Evolutionary conservation across 805 yeast genomes (phyloP), one percentile per base, ranked within the genome.

Genomic region (Hanseniaspora meyeri): DNA sequence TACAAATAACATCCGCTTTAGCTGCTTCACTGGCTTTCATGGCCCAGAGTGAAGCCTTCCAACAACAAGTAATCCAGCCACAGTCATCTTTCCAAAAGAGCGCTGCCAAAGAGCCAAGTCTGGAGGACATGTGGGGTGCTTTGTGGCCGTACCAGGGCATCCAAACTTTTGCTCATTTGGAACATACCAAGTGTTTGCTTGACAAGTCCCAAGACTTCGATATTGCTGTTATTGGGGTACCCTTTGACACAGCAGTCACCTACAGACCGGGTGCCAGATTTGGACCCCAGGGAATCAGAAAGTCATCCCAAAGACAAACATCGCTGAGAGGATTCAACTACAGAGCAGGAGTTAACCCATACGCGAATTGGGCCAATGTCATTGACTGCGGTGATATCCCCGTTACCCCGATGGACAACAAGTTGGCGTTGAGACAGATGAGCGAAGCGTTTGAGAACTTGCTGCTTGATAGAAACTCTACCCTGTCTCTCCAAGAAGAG

Each of bases 181-280:
- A 80, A 27, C 74, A 77, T 57, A 72, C 77, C 42, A 74, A 73
- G 58, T 87, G 95, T 65, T 72, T 86, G 20, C 49, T 76, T 2
- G 68, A 78, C 43, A 67, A 77, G 45, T 72, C 74, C 5, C 59
- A 66, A 8, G 63, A 70, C 1, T 87, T 75, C 61, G 95, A 87
- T 62, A 76, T 87, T 50, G 95, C 82, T 0, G 60, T 87, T 14
- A 74, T 86, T 57, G 95, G 95, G 4, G 83, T 84, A 1, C 95
- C 95, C 0, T 87, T 86, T 62, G 95, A 86, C 64, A 86, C 93
- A 7, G 91, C 91, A 0, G 82, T 82, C 0, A 77, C 89, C 0
- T 86, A 81, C 66, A 74, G 95, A 51, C 77, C 90, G 0, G 95
- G 95, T 7, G 90, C 95, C 1, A 70, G 95, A 55, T 86, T 86